Conservation (phyloP, 768 basidiomycete species). For the Brasilioporus rufonigricans region DNA sequence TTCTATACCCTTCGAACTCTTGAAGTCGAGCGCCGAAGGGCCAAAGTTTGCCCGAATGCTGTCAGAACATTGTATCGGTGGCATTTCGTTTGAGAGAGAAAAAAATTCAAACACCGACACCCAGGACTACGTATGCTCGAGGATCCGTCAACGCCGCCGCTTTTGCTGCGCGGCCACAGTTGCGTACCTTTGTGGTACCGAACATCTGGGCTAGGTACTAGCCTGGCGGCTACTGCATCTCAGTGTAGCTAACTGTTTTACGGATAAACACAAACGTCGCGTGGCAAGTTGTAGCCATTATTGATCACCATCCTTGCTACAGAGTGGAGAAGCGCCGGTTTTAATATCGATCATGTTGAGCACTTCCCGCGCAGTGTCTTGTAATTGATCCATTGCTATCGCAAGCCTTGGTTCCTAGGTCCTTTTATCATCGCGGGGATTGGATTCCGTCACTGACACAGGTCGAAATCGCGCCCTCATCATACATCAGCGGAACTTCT, state of each 20-base stretch:
- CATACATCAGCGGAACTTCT: not conserved
- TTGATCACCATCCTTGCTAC: not conserved
- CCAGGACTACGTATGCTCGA: not conserved
- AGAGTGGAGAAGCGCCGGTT: too few species aligned
- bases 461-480: not conserved
- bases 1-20: too few species aligned
- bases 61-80: too few species aligned
- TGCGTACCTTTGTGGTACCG: too few species aligned
- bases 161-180: too few species aligned
- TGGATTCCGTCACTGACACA: not conserved
- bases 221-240: too few species aligned
- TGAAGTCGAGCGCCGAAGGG: not conserved
- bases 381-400: not conserved
- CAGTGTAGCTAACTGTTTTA: too few species aligned
- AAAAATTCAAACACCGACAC: not conserved
- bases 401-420: not conserved
- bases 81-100: too few species aligned
- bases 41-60: too few species aligned
- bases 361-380: too few species aligned
- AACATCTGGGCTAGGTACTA: too few species aligned
- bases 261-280: not conserved
- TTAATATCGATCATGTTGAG: not conserved
- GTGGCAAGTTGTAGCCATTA: not conserved
- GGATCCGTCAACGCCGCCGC: too few species aligned
- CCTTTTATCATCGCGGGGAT: not conserved